phyloP scores from a whole-genome alignment of 768 basidiomycete genomes.

The Collybiopsis confluens region DNA sequence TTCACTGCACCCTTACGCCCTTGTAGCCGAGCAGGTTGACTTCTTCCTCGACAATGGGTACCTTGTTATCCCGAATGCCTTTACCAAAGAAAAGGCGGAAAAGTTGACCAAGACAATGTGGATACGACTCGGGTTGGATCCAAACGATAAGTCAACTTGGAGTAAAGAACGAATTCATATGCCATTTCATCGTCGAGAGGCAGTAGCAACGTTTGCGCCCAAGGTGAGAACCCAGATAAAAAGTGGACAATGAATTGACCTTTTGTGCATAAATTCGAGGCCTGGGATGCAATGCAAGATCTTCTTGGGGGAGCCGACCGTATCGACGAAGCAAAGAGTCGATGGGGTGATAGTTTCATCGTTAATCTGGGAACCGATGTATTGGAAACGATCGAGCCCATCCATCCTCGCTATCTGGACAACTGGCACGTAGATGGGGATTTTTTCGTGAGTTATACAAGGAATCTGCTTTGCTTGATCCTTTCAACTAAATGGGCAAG shows the following conservation, averaged over 20 bases:
- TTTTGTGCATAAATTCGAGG: constrained; percentile 28
- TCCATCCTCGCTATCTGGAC: constrained; percentile 41
- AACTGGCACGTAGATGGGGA: constrained; percentile 67
- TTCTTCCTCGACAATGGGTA: constrained; percentile 56
- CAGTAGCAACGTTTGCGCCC: constrained; percentile 46
- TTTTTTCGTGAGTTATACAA: constrained; percentile 38
- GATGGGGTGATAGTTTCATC: constrained; percentile 60
- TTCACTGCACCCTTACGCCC: not conserved
- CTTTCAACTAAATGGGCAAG: not conserved
- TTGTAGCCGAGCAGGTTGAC: constrained; percentile 41
- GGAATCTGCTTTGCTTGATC: not conserved
- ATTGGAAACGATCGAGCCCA: constrained; percentile 24
- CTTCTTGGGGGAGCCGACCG: constrained; percentile 58
- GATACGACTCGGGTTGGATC: constrained; percentile 47
- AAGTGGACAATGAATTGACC: no score
- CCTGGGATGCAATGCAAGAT: constrained; percentile 59
- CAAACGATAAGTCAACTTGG: constrained; percentile 54
- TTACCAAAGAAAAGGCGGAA: constrained; percentile 45
- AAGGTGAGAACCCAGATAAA: constrained; percentile 27
- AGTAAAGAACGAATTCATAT: constrained; percentile 48
- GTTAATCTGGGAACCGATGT: constrained; percentile 54
- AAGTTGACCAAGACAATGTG: constrained; percentile 50
- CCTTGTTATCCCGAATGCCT: constrained; percentile 47
- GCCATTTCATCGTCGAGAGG: constrained; percentile 45
- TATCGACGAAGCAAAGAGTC: constrained; percentile 41